Evolutionary conservation across 371 early-diverging fungal species (phyloP).

Genomic region (Batkoa obscura): DNA sequence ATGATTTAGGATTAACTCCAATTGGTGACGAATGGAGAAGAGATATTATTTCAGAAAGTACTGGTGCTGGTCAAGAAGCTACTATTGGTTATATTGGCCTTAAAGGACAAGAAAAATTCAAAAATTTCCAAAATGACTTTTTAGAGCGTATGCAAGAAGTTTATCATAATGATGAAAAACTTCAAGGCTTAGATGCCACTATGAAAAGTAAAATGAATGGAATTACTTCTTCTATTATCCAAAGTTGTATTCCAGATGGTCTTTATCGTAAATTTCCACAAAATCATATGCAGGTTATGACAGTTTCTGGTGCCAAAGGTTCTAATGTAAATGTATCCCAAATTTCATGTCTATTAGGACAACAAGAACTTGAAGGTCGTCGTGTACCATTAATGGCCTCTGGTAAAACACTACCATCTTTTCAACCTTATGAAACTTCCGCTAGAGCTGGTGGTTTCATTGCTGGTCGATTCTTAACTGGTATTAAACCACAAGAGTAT

Average conservation of each 20-base stretch:
- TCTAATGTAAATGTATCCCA: slow-evolving; percentile 95
- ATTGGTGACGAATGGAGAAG: slow-evolving; percentile 64
- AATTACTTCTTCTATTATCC: slow-evolving; percentile 64
- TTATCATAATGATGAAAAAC: slow-evolving; percentile 59
- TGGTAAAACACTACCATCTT: slow-evolving; percentile 95
- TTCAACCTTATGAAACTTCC: slow-evolving; percentile 68
- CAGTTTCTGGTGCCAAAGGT: slow-evolving; percentile 98
- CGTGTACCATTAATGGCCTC: slow-evolving; percentile 97
- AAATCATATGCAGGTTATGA: slow-evolving; percentile 99
- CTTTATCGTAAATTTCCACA: slow-evolving; percentile 61
- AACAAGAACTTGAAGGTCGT: slow-evolving; percentile 98
- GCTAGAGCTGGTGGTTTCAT: slow-evolving; percentile 96
- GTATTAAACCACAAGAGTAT: slow-evolving; percentile 90
- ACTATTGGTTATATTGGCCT: slow-evolving; percentile 52
- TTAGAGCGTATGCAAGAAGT: slow-evolving; percentile 63
- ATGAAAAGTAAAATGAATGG: slow-evolving; percentile 76
- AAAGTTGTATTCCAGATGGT: slow-evolving; percentile 63
- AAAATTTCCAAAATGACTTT: slow-evolving; percentile 20
- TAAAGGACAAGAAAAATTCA: slow-evolving; percentile 20
- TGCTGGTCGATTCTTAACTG: slow-evolving; percentile 98
- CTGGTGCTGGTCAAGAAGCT: slow-evolving; percentile 41
- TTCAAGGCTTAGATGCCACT: slow-evolving; percentile 77
- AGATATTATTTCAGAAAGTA: slow-evolving; percentile 32
- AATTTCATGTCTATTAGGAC: slow-evolving; percentile 96
- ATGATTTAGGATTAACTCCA: slow-evolving; percentile 83